Base-by-base conservation (phyloP, 352 stramenopile species). In the Phytopythium oedochilum region DNA sequence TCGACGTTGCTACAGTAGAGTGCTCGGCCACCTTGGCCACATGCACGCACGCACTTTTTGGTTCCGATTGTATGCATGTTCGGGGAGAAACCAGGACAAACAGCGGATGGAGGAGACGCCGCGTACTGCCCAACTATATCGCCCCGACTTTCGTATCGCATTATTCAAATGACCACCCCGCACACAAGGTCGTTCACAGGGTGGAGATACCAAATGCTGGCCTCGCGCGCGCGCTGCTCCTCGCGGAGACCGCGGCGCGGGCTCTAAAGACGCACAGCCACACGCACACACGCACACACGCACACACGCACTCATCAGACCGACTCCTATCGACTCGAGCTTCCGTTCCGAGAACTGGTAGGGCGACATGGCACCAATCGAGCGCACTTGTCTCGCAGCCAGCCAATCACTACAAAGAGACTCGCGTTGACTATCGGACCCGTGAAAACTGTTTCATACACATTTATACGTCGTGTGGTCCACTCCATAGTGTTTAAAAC, bases 121-220 rank as follows among this genome's bases (percentile, higher is more conserved):
- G 79, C 79, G 57, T 75, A 60, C 63, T 71, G 77, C 73, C 81
- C 78, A 91, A 89, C 81, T 91, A 91, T 91, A 78, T 72, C 67
- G 59, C 77, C 61, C 72, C 66, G 63, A 58, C 20, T 35, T 78
- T 64, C 49, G 51, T 91, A 49, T 91, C 61, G 81, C 81, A 89
- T 89, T 91, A 59, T 88, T 91, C 71, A 66, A 81, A 90, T 90
- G 75, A 90, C 77, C 80, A 78, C 77, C 71, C 55, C 68, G 79
- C 73, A 88, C 80, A 90, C 75, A 73, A 66, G 55, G 23, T 60
- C 54, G 61, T 88, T 48, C 72, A 88, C 73, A 71, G 65, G 74
- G 78, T 79, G 78, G 81, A 91, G 81, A 91, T 91, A 91, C 81
- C 78, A 89, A 91, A 89, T 91, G 81, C 81, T n/a, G 71, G 68